Conservation (phyloP, 768 basidiomycete genomes). For the Mrakia frigida region DNA sequence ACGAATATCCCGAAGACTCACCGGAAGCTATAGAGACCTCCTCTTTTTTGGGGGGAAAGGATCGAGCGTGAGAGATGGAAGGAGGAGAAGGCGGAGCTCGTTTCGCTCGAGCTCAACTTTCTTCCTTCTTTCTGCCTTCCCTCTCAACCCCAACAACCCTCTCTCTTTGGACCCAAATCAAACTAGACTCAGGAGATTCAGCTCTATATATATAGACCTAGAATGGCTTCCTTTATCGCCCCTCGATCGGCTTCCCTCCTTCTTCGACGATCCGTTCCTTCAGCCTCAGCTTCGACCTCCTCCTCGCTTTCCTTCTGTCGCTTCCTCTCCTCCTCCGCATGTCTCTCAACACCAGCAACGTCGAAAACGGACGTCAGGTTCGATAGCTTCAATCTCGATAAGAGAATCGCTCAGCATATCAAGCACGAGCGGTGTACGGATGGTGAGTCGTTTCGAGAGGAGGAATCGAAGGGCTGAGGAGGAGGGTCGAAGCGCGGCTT, state of each 20-base stretch:
- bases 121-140: too few relatives aligned
- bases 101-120: too few relatives aligned
- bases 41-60: too few relatives aligned
- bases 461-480: too few relatives aligned
- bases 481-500: too few relatives aligned
- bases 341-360: not conserved
- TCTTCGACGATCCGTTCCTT: not conserved
- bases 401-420: not conserved
- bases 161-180: too few relatives aligned
- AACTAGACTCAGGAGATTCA: not conserved
- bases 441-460: not conserved
- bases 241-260: not conserved
- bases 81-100: too few relatives aligned
- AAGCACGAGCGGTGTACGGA: not conserved
- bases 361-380: not conserved
- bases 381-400: not conserved
- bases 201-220: not conserved
- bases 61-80: too few relatives aligned
- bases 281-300: not conserved
- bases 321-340: not conserved
- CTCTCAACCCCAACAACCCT: too few relatives aligned
- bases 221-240: not conserved
- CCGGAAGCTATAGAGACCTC: too few relatives aligned
- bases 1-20: too few relatives aligned
- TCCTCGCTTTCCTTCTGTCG: not conserved